A percentile compares a stretch with the other conserved stretches of the same genome.
Evolutionary conservation across 225 moss, liverwort and hornwort species (phyloP).

Genomic region (Rhytidiadelphus loreus): DNA sequence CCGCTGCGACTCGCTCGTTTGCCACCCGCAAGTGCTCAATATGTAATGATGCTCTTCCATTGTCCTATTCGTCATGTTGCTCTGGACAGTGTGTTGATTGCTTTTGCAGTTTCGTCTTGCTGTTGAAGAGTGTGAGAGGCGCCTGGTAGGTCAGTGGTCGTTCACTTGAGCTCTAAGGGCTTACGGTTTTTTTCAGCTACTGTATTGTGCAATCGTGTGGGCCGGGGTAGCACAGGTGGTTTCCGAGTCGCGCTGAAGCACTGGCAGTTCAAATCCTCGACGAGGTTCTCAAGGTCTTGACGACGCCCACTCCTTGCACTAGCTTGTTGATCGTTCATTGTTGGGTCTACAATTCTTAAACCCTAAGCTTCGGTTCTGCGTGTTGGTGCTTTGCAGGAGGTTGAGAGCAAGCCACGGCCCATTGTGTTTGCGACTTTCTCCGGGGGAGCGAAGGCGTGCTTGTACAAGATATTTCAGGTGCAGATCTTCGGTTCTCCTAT

Average conservation of each 20-base stretch:
- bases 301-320: not conserved
- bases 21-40: slow-evolving; percentile 51
- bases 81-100: not conserved
- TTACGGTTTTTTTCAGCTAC: not conserved
- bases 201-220: not conserved
- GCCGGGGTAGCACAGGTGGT: slow-evolving; percentile 56
- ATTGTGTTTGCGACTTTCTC: slow-evolving; percentile 88
- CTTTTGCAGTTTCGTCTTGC: not conserved
- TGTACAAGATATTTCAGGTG: slow-evolving; percentile 72
- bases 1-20: slow-evolving; percentile 70
- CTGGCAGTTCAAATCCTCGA: slow-evolving; percentile 63
- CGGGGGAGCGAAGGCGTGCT: slow-evolving; percentile 69
- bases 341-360: not conserved
- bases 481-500: not conserved
- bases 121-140: not conserved
- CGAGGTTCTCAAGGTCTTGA: slow-evolving; percentile 50
- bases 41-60: slow-evolving; percentile 23
- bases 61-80: not conserved
- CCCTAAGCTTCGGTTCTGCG: not conserved
- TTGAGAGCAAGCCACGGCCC: slow-evolving; percentile 53
- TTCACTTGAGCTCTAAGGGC: not conserved
- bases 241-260: slow-evolving; percentile 33
- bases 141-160: not conserved
- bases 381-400: slow-evolving; percentile 39
- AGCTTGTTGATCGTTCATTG: not conserved